These are phyloP conservation scores for Aspergillus aculeatinus DNA, from an alignment of 2,329 filamentous ascomycete species.

Conservation along the genomic window DNA sequence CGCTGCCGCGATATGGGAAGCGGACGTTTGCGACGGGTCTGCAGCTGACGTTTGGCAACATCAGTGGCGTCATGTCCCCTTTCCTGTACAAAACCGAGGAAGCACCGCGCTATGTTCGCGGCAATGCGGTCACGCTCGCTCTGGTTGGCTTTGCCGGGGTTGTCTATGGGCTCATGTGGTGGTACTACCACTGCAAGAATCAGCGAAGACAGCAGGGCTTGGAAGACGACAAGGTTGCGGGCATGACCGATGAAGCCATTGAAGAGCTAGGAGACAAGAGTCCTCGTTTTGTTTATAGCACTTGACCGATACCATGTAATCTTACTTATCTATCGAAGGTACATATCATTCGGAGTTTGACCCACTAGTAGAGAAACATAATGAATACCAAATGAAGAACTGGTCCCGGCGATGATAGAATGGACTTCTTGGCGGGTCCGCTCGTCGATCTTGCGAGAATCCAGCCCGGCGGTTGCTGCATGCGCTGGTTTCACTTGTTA, in stretches of 20 bases:
- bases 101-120: slow-evolving; percentile 58
- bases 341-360: neutral
- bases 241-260: slow-evolving; percentile 43
- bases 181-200: slow-evolving; percentile 54
- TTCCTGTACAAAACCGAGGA: slow-evolving; percentile 54
- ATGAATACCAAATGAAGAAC: neutral
- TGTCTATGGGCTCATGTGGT: slow-evolving; percentile 57
- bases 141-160: slow-evolving; percentile 57
- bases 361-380: too few relatives aligned
- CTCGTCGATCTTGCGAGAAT: neutral
- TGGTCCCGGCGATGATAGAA: neutral
- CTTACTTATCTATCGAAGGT: too few relatives aligned
- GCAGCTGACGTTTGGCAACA: slow-evolving; percentile 70
- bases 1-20: slow-evolving; percentile 73
- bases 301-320: slow-evolving; percentile 21
- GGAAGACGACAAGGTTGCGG: slow-evolving; percentile 40
- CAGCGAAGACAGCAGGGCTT: slow-evolving; percentile 36
- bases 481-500: neutral
- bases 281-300: slow-evolving; percentile 42
- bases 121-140: slow-evolving; percentile 61
- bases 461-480: too few relatives aligned
- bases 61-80: slow-evolving; percentile 69
- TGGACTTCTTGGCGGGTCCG: neutral
- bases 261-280: slow-evolving; percentile 45
- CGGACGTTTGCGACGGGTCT: slow-evolving; percentile 69